Base-by-base conservation (phyloP, 2,329 filamentous ascomycete species). In the Pestalotiopsis sp. region DNA sequence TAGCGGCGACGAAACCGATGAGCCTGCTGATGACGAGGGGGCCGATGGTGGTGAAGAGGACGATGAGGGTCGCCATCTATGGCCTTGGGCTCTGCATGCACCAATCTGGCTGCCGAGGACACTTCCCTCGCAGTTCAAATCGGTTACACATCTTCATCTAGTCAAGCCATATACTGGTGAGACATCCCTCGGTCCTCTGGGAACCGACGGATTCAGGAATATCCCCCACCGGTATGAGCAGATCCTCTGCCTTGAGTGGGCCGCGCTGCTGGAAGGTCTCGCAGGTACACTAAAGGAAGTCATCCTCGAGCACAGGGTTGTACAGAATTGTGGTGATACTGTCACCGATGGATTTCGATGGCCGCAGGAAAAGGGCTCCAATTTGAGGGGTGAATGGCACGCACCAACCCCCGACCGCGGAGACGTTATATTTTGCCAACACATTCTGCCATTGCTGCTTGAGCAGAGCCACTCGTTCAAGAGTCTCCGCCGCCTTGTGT, bases 281-380 rank as follows among this genome's bases (percentile, higher is more conserved):
- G 41, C 58, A 11, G 58, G 1, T 12, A 67, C 68, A 7, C 25
- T 69, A 23, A 57, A 52, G 14, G 68, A 69, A 36, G 17, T 67
- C 7, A 64, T 69, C 23, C 41, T 69, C 14, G 68, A 69, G 65
- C 68, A 69, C 40, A 65, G 68, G 14, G 6, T 65, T 1, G 56
- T 27, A 5, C 27, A 52, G 41, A 41, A 56, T 2, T 9, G 14
- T 4, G 65, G 65, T 13, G 6, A 67, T 31, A 17, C 17, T 2
- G 59, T 49, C 14, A 13, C 14, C 11, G 36, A 69, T 40, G 45
- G 68, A 3, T 4, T 5, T 27, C 27, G 4, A 5, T 27, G 7
- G 2, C 45, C 45, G 4, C 40, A 65, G 11, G 1, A 4, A 4
- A 67, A 69, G 11, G 23, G 49, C n/a, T 40, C 52, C 7, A 13